phyloP scores from a whole-genome alignment of 148 eudicot genomes.

The Chenopodium suecicum region DNA sequence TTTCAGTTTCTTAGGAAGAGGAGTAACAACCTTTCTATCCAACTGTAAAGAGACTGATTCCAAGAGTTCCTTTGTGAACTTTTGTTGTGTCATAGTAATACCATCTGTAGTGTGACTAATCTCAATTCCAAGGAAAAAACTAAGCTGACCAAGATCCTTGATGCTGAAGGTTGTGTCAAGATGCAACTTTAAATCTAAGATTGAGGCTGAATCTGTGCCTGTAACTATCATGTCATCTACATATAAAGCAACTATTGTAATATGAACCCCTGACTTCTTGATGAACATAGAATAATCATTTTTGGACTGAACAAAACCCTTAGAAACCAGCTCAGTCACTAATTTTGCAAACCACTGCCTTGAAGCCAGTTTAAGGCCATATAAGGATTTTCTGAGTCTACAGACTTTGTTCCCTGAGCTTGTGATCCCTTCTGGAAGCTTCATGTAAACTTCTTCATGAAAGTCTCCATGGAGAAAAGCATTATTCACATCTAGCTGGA shows the following conservation, averaged over 20 bases:
- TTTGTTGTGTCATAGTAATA: background rate
- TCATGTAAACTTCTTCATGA: background rate
- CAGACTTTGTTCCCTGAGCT: background rate
- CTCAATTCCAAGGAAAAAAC: no score
- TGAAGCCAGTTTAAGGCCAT: background rate
- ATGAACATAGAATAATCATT: background rate
- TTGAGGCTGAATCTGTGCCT: background rate
- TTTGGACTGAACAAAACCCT: background rate
- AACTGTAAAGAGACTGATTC: background rate
- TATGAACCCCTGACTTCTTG: background rate
- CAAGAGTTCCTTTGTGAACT: background rate
- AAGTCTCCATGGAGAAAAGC: background rate
- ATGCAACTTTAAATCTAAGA: background rate
- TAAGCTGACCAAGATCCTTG: background rate
- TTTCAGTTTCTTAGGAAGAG: background rate
- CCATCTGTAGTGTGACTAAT: background rate
- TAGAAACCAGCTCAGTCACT: accelerated
- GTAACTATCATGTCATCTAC: slow-evolving; percentile 2
- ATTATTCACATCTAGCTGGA: background rate
- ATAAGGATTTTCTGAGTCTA: background rate
- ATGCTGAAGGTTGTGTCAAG: background rate
- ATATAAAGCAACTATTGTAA: background rate
- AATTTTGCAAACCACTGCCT: background rate
- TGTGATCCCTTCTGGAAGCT: background rate
- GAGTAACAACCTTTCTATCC: background rate